Evolutionary conservation across 1,284 basidiomycete genomes (phyloP).

Genomic region (Malassezia restricta): DNA sequence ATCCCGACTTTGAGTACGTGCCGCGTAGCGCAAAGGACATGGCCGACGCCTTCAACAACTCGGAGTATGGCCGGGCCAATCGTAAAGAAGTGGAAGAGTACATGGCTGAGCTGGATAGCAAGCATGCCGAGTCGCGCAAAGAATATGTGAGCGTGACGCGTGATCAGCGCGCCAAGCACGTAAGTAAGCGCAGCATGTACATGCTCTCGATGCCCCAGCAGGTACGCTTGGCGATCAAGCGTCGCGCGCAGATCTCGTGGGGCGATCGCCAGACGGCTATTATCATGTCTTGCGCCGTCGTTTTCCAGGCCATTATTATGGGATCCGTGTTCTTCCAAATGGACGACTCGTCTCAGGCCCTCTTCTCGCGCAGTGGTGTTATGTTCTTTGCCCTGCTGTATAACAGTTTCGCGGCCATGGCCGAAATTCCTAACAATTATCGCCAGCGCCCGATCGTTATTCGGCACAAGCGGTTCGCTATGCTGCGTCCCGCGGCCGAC

Average conservation of each 20-base stretch:
- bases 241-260: slow-evolving; percentile 58
- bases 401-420: slow-evolving; percentile 49
- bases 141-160: slow-evolving; percentile 10
- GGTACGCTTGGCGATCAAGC: slow-evolving; percentile 56
- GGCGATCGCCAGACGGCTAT: slow-evolving; percentile 51
- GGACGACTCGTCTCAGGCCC: slow-evolving; percentile 56
- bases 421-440: slow-evolving; percentile 27
- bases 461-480: slow-evolving; percentile 28
- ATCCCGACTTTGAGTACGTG: slow-evolving; percentile 36
- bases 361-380: slow-evolving; percentile 55
- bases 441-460: slow-evolving; percentile 34
- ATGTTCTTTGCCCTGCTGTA: slow-evolving; percentile 37
- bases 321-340: slow-evolving; percentile 64
- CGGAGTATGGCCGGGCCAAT: slow-evolving; percentile 20
- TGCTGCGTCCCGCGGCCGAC: slow-evolving; percentile 31
- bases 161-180: slow-evolving; percentile 22
- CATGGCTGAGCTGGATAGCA: slow-evolving; percentile 16
- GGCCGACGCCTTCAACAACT: slow-evolving; percentile 23
- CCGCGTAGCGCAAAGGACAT: slow-evolving; percentile 34
- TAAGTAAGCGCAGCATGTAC: slow-evolving; percentile 21
- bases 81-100: slow-evolving; percentile 23
- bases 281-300: slow-evolving; percentile 36
- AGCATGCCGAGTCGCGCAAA: neutral
- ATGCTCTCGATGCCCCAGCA: slow-evolving; percentile 48
- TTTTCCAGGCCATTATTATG: slow-evolving; percentile 57